A percentile compares a stretch with the other conserved stretches of the same genome.
phyloP scores from a whole-genome alignment of 2,329 filamentous ascomycete genomes.

The Colletotrichum sp. region DNA sequence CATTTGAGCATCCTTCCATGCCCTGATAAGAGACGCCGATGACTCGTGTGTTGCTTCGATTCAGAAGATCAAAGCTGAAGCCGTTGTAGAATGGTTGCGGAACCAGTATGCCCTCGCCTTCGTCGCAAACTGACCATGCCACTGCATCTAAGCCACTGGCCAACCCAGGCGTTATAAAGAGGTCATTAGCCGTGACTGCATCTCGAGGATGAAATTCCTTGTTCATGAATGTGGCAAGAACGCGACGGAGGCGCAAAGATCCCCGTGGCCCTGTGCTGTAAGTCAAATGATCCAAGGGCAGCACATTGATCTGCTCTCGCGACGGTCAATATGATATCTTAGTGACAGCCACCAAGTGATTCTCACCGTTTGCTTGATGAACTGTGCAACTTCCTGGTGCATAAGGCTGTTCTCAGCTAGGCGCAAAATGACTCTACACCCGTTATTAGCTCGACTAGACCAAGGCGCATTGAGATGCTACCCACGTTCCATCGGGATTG shows the following conservation, averaged over 20 bases:
- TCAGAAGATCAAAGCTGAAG: constrained; percentile 25
- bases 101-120: constrained; percentile 32
- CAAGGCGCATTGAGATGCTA: neutral
- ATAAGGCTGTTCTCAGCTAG: constrained; percentile 28
- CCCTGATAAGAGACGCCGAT: constrained; percentile 21
- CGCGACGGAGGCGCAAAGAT: constrained; percentile 26
- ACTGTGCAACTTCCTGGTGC: constrained; percentile 23
- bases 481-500: constrained; percentile 23
- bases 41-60: constrained; percentile 20
- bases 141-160: constrained; percentile 29
- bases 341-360: neutral
- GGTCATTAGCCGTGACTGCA: constrained; percentile 22
- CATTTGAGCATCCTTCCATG: constrained; percentile 16
- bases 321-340: too few species aligned
- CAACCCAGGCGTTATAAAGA: constrained; percentile 29
- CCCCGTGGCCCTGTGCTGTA: constrained; percentile 32
- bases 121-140: constrained; percentile 30
- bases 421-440: constrained; percentile 22
- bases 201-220: constrained; percentile 20
- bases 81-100: constrained; percentile 32
- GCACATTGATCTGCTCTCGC: constrained; percentile 11
- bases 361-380: constrained; percentile 15
- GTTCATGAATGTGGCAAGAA: constrained; percentile 27
- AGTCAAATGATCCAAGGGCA: constrained; percentile 27
- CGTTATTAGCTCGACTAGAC: neutral